These are phyloP conservation scores for Protomyces inundatus DNA, from an alignment of 1,139 yeast species.

Conservation along the genomic window DNA sequence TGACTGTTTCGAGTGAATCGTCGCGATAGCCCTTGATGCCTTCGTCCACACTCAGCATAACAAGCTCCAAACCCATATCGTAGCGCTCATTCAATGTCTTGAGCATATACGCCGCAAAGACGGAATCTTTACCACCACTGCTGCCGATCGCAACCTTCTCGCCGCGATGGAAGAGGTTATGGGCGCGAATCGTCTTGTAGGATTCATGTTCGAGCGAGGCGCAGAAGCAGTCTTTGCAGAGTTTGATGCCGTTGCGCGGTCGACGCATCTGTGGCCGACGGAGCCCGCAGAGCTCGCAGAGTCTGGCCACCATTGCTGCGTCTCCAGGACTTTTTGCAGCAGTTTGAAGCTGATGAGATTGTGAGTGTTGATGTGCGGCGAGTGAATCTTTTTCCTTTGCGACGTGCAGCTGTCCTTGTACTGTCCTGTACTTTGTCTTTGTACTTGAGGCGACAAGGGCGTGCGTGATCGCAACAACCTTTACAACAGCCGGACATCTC, in stretches of 20 bases:
- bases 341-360: no score
- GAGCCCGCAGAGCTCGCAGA: constrained; percentile 81
- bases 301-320: constrained; percentile 28
- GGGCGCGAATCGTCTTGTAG: constrained; percentile 75
- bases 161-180: constrained; percentile 66
- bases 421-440: no score
- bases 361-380: no score
- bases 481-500: no score
- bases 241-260: constrained; percentile 83
- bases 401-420: no score
- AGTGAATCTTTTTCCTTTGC: no score
- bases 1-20: constrained; percentile 93
- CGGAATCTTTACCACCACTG: constrained; percentile 96
- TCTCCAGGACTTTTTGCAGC: not conserved
- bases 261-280: constrained; percentile 83
- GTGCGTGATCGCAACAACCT: no score
- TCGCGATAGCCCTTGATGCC: constrained; percentile 97
- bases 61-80: constrained; percentile 76
- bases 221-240: constrained; percentile 90
- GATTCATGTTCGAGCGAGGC: constrained; percentile 91
- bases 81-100: constrained; percentile 83
- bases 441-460: no score
- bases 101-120: constrained; percentile 83
- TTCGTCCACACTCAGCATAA: constrained; percentile 84
- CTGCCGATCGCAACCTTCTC: constrained; percentile 96